Conservation (phyloP, 2,329 filamentous ascomycete genomes). For the Penicillium sp. region DNA sequence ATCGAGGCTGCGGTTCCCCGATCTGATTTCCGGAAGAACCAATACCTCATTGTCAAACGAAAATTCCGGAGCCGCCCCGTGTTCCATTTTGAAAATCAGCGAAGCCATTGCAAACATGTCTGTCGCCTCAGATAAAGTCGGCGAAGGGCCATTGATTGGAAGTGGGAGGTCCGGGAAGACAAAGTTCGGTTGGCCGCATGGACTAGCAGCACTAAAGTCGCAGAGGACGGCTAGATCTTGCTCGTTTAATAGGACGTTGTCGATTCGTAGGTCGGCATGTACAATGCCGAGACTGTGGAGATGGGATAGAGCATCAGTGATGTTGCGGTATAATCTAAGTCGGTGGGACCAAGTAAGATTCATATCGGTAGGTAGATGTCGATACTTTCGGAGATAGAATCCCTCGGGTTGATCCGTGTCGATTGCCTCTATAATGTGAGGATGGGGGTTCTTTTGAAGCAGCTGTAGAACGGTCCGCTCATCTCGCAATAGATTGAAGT, state of each 20-base stretch:
- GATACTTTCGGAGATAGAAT: conserved; percentile 25
- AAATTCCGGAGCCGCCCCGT: conserved; percentile 13
- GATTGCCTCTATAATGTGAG: conserved; percentile 21
- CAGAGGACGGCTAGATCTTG: conserved; percentile 15
- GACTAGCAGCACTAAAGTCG: conserved; percentile 22
- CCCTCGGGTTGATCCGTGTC: conserved; percentile 22
- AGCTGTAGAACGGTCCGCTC: conserved; percentile 15
- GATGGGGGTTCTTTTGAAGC: conserved; percentile 16
- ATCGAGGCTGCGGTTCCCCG: conserved; percentile 11
- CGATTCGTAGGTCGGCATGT: conserved; percentile 21
- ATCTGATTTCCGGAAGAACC: conserved; percentile 8
- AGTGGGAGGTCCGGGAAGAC: conserved; percentile 19
- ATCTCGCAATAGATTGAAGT: conserved; percentile 16
- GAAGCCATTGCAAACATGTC: conserved; percentile 23
- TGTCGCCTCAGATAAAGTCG: conserved; percentile 18
- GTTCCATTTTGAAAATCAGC: conserved; percentile 21
- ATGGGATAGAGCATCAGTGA: conserved; percentile 19
- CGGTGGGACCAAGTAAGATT: conserved; percentile 10
- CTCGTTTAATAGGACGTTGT: conserved; percentile 22
- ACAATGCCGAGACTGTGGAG: conserved; percentile 21
- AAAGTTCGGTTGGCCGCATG: conserved; percentile 14
- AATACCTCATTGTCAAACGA: conserved; percentile 10
- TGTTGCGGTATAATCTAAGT: conserved; percentile 20
- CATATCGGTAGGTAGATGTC: conserved; percentile 3
- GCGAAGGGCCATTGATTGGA: conserved; percentile 17